phyloP scores from a whole-genome alignment of 2,329 filamentous ascomycete species.

The Paecilomyces niveus region DNA sequence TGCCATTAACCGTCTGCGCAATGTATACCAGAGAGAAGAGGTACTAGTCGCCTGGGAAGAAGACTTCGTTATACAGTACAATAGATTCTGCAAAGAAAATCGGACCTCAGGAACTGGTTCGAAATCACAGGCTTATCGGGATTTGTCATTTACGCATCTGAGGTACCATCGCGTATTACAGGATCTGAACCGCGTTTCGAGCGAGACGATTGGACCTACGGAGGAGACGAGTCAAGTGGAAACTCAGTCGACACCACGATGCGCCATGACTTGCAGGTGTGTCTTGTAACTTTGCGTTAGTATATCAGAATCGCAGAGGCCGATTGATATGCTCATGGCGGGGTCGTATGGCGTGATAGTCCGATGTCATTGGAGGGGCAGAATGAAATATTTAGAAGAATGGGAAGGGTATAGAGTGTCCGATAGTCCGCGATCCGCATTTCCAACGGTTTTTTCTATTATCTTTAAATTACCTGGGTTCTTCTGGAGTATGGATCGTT shows the following conservation, averaged over 20 bases:
- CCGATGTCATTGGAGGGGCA: not conserved
- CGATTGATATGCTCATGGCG: not conserved
- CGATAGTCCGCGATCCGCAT: not conserved
- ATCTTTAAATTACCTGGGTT: not conserved
- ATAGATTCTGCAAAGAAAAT: not conserved
- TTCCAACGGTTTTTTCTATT: not conserved
- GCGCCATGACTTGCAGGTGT: not conserved
- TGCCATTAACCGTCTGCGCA: not conserved
- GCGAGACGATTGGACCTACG: not conserved
- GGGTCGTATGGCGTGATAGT: not conserved
- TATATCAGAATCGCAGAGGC: not conserved
- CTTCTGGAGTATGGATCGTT: not conserved
- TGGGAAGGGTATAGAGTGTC: not conserved
- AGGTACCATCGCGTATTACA: not conserved
- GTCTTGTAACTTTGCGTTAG: not conserved
- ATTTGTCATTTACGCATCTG: not conserved
- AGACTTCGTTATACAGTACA: not conserved
- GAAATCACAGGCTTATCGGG: not conserved
- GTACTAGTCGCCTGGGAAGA: not conserved
- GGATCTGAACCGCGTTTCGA: not conserved
- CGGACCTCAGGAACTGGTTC: not conserved
- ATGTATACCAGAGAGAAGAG: not conserved
- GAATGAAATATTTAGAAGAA: not conserved
- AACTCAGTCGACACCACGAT: not conserved
- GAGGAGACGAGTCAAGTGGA: not conserved